phyloP scores from a whole-genome alignment of 306 rosid species.

The Lablab purpureus region DNA sequence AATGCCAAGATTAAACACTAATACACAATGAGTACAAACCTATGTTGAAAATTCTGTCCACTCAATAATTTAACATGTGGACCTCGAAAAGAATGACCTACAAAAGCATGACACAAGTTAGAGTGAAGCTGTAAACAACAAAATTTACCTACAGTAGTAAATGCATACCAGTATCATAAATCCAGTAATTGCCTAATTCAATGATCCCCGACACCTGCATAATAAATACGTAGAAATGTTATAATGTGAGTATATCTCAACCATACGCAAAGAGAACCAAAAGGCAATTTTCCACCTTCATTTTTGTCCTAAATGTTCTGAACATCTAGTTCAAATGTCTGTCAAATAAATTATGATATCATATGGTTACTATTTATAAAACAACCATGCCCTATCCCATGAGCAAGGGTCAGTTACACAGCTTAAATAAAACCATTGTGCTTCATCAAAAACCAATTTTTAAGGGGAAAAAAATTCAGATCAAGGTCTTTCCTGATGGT shows the following conservation, averaged over 20 bases:
- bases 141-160: constrained; percentile 38
- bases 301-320: constrained; percentile 7
- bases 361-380: constrained; percentile 8
- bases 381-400: background rate
- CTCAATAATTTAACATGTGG: constrained; percentile 30
- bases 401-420: background rate
- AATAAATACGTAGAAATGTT: constrained; percentile 33
- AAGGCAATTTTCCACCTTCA: constrained; percentile 4
- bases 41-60: constrained; percentile 39
- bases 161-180: constrained; percentile 53
- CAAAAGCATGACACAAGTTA: constrained; percentile 34
- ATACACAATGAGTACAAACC: constrained; percentile 51
- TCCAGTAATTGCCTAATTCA: constrained; percentile 65
- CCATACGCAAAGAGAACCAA: constrained; percentile 11
- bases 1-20: constrained; percentile 26
- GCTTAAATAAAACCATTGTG: background rate
- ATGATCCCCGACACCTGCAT: constrained; percentile 92
- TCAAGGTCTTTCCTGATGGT: background rate
- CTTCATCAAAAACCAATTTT: background rate
- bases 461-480: constrained; percentile 19
- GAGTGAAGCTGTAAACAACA: constrained; percentile 28
- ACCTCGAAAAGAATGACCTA: constrained; percentile 32
- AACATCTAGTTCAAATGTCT: constrained; percentile 8
- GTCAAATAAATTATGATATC: constrained; percentile 19
- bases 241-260: background rate